A percentile compares a stretch with the other conserved stretches of the same genome.
Conservation (phyloP, 2,329 filamentous ascomycete species). For the Neurospora sp. region DNA sequence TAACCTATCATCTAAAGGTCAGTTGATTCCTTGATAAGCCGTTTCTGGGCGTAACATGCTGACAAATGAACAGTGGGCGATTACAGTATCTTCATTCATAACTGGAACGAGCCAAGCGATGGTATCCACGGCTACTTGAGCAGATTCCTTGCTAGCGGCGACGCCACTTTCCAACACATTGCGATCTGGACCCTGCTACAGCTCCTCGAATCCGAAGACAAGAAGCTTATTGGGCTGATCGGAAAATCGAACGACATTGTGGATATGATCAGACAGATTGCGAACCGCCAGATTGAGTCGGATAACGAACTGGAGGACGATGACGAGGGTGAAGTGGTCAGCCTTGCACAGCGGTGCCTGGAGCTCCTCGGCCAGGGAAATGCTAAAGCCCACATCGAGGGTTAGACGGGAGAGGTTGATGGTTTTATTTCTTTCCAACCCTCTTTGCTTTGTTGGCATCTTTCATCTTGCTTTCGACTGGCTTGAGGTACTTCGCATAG, state of each 20-base stretch:
- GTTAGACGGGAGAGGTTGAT: constrained; percentile 32
- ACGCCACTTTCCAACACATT: constrained; percentile 97
- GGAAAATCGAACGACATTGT: constrained; percentile 85
- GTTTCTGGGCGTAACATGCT: background rate
- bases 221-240: constrained; percentile 78
- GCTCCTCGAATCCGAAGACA: constrained; percentile 89
- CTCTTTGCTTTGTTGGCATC: constrained; percentile 7
- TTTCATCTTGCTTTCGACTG: constrained; percentile 16
- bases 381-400: constrained; percentile 75
- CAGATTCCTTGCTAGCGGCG: constrained; percentile 85
- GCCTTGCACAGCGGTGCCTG: constrained; percentile 78
- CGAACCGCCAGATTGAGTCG: constrained; percentile 77
- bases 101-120: constrained; percentile 86
- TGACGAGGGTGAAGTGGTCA: constrained; percentile 87
- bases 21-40: constrained; percentile 12
- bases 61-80: constrained; percentile 61
- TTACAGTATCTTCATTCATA: constrained; percentile 89
- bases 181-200: constrained; percentile 97
- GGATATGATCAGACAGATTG: constrained; percentile 82
- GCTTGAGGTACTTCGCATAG: constrained; percentile 26
- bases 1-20: constrained; percentile 95
- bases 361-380: constrained; percentile 71
- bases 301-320: constrained; percentile 82
- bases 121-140: constrained; percentile 93
- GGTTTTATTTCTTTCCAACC: background rate